Conservation (phyloP, 192 early-diverging fungal species). For the Coemansia sp. region DNA sequence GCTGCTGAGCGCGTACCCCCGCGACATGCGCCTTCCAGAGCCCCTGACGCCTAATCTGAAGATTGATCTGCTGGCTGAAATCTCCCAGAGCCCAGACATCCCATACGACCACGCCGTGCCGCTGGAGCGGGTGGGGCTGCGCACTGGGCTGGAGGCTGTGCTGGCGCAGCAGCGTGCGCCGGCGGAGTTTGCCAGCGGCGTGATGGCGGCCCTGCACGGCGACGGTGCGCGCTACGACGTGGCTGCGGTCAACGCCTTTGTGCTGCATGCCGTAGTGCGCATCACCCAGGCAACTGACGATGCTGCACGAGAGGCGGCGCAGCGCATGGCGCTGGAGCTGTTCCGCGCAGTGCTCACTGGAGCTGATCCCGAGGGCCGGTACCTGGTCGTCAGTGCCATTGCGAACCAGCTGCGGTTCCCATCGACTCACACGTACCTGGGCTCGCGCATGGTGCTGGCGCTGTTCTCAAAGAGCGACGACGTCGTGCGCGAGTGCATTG, state of each 20-base stretch:
- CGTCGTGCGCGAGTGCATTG: constrained; percentile 90
- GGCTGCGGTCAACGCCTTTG: constrained; percentile 80
- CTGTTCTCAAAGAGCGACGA: constrained; percentile 74
- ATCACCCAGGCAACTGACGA: constrained; percentile 60
- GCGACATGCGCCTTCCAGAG: constrained; percentile 93
- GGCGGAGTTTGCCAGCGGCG: constrained; percentile 30
- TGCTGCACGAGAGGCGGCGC: constrained; percentile 32
- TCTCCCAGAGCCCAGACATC: constrained; percentile 79
- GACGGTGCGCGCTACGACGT: constrained; percentile 65
- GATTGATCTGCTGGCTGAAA: constrained; percentile 87
- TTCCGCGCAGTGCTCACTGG: constrained; percentile 75
- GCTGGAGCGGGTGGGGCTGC: constrained; percentile 64
- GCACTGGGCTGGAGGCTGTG: constrained; percentile 71
- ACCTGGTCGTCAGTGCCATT: constrained; percentile 85
- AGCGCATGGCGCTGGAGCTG: constrained; percentile 74
- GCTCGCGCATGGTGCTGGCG: constrained; percentile 82
- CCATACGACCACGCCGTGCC: constrained; percentile 78
- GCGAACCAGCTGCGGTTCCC: constrained; percentile 97
- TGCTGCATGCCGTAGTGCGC: constrained; percentile 81
- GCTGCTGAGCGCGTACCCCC: constrained; percentile 94
- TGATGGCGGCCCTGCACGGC: constrained; percentile 1
- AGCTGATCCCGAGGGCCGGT: constrained; percentile 68
- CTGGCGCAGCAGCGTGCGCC: constrained; percentile 57
- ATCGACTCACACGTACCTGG: constrained; percentile 95
- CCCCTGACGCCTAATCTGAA: constrained; percentile 95